These are phyloP conservation scores for Dichotomocladium elegans DNA, from an alignment of 371 early-diverging fungal species.

Conservation along the genomic window DNA sequence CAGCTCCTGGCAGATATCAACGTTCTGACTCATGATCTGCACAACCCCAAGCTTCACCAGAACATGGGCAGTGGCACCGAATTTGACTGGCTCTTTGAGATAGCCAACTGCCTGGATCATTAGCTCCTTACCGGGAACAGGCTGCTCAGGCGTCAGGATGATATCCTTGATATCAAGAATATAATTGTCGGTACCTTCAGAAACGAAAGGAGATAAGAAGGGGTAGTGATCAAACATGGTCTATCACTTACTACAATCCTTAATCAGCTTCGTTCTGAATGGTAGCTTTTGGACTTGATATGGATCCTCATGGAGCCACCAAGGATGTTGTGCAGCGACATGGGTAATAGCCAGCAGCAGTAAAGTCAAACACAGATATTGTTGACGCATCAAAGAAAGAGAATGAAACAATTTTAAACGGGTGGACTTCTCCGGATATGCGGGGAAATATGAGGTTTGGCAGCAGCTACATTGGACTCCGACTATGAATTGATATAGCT, in stretches of 20 bases:
- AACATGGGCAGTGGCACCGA: conserved; percentile 47
- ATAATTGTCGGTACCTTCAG: conserved; percentile 7
- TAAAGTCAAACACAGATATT: too few species aligned
- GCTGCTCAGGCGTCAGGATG: conserved; percentile 20
- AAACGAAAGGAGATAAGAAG: not conserved
- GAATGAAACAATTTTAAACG: too few species aligned
- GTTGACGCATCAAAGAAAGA: too few species aligned
- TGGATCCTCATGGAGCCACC: too few species aligned
- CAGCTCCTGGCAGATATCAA: conserved; percentile 55
- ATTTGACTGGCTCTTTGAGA: conserved; percentile 30
- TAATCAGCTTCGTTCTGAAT: not conserved
- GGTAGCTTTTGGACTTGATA: conserved; percentile 1
- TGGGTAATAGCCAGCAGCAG: too few species aligned
- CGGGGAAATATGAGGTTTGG: too few species aligned
- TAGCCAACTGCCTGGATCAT: conserved; percentile 50
- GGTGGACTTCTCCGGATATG: too few species aligned
- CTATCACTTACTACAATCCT: conserved; percentile 10
- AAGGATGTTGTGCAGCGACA: too few species aligned
- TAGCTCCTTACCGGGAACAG: conserved; percentile 55
- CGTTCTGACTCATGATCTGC: conserved; percentile 21
- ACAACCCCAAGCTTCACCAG: conserved; percentile 46
- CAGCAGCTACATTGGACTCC: too few species aligned
- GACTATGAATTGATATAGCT: too few species aligned
- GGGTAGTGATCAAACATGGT: too few species aligned
- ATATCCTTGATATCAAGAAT: conserved; percentile 15